Evolutionary conservation across 2,329 filamentous ascomycete genomes (phyloP).

Genomic region (Metarhizium humberi): DNA sequence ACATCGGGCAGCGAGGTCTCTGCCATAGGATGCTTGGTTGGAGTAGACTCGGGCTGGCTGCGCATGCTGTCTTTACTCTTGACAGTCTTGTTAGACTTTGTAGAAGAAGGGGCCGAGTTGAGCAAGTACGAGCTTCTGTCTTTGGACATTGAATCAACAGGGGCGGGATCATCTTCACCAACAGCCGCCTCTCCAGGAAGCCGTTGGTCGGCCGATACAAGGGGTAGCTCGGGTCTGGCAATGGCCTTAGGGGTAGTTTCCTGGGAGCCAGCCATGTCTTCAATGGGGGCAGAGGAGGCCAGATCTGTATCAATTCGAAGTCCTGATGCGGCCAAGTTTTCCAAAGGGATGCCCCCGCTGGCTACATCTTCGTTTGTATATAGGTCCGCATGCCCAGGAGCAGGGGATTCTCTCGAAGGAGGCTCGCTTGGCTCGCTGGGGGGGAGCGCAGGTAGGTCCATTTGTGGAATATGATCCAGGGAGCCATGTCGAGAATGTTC

Average conservation of each 20-base stretch:
- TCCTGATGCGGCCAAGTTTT: slow-evolving; percentile 12
- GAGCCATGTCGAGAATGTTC: slow-evolving; percentile 45
- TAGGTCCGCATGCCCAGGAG: slow-evolving; percentile 18
- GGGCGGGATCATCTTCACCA: slow-evolving; percentile 26
- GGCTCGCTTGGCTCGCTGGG: slow-evolving; percentile 25
- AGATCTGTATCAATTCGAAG: slow-evolving; percentile 33
- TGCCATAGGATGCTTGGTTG: slow-evolving; percentile 12
- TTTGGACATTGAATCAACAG: slow-evolving; percentile 31
- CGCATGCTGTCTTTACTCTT: slow-evolving; percentile 12
- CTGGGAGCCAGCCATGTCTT: slow-evolving; percentile 49
- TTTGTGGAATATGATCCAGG: slow-evolving; percentile 20
- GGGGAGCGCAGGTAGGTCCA: slow-evolving; percentile 39
- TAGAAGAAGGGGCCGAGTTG: slow-evolving; percentile 27
- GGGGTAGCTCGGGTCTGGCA: slow-evolving; percentile 19
- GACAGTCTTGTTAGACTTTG: slow-evolving; percentile 17
- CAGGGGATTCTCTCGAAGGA: slow-evolving; percentile 25
- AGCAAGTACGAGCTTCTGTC: slow-evolving; percentile 33
- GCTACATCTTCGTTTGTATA: slow-evolving; percentile 19
- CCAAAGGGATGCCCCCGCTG: slow-evolving; percentile 11
- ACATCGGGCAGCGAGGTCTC: slow-evolving; percentile 12
- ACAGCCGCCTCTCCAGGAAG: not conserved
- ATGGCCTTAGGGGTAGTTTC: slow-evolving; percentile 61
- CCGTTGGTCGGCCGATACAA: slow-evolving; percentile 9
- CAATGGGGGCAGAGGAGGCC: slow-evolving; percentile 19
- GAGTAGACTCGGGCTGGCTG: slow-evolving; percentile 15